Percentiles rank a stretch among this genome's conserved stretches.
Conservation (phyloP, 768 basidiomycete species). For the Exidia glandulosa region DNA sequence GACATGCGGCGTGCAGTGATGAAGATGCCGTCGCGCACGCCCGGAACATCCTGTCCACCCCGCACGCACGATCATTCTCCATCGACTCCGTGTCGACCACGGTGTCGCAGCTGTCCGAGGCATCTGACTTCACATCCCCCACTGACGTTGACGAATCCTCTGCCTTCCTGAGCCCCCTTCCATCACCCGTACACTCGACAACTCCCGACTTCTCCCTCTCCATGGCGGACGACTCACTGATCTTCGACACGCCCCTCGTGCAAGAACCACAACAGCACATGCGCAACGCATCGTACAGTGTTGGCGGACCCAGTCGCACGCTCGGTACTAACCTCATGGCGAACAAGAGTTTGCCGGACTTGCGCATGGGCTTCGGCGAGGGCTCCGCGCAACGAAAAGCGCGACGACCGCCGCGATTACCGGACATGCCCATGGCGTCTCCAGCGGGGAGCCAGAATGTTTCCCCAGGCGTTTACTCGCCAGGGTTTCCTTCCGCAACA, state of each 20-base stretch:
- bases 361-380: constrained; percentile 38
- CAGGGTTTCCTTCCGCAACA: background rate
- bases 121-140: background rate
- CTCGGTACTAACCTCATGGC: constrained; percentile 29
- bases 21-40: constrained; percentile 28
- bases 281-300: constrained; percentile 42
- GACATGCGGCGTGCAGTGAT: constrained; percentile 16
- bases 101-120: background rate
- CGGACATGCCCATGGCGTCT: background rate
- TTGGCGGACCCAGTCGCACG: constrained; percentile 24
- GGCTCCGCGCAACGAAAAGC: constrained; percentile 19
- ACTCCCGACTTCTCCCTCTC: background rate
- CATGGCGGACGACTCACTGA: background rate
- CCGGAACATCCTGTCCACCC: constrained; percentile 19
- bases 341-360: constrained; percentile 84
- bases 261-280: constrained; percentile 40
- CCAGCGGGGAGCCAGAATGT: background rate
- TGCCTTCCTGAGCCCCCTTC: background rate
- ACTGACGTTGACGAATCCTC: background rate
- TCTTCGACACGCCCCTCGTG: constrained; percentile 15
- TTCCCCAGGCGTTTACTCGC: constrained; percentile 1
- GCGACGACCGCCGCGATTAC: background rate
- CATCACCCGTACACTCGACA: background rate
- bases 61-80: constrained; percentile 50
- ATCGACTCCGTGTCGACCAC: constrained; percentile 34